A percentile compares a stretch with the other conserved stretches of the same genome.
phyloP scores from a whole-genome alignment of 345 rosid genomes.

The Gossypium raimondii region DNA sequence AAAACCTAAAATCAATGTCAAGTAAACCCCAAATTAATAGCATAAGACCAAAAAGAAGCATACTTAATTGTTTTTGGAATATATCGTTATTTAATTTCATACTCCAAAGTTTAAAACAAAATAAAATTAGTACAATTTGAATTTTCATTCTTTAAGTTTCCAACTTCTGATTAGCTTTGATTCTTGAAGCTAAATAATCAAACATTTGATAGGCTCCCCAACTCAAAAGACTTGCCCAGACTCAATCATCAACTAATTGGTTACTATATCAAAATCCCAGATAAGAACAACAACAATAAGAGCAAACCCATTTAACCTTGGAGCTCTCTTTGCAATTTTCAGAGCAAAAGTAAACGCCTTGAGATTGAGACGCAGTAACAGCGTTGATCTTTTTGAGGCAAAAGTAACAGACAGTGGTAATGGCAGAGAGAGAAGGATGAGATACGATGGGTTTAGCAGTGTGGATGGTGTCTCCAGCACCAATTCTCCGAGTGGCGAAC shows the following conservation, averaged over 20 bases:
- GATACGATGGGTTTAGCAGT: constrained; percentile 62
- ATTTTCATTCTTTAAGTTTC: neutral
- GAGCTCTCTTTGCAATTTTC: constrained; percentile 45
- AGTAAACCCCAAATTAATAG: neutral
- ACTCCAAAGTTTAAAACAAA: neutral
- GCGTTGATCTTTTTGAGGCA: constrained; percentile 50
- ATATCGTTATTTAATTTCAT: neutral
- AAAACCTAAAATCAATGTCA: constrained; percentile 39
- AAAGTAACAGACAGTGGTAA: constrained; percentile 53
- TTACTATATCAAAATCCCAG: neutral
- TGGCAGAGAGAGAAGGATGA: constrained; percentile 47
- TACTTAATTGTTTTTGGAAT: neutral
- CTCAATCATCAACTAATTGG: neutral
- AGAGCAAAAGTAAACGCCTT: constrained; percentile 49
- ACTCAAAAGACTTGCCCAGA: neutral
- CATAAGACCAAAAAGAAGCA: neutral
- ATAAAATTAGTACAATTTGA: neutral
- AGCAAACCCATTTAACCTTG: constrained; percentile 34
- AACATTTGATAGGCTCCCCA: constrained; percentile 30
- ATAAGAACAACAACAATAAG: neutral
- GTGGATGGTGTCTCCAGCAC: constrained; percentile 75
- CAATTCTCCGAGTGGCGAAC: constrained; percentile 66
- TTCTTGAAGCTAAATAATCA: constrained; percentile 23
- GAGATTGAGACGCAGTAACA: constrained; percentile 25
- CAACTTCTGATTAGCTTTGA: neutral